Percentiles rank a stretch among this genome's conserved stretches.
phyloP scores from a whole-genome alignment of 257 asterid species.

The Solanum medicagineum region DNA sequence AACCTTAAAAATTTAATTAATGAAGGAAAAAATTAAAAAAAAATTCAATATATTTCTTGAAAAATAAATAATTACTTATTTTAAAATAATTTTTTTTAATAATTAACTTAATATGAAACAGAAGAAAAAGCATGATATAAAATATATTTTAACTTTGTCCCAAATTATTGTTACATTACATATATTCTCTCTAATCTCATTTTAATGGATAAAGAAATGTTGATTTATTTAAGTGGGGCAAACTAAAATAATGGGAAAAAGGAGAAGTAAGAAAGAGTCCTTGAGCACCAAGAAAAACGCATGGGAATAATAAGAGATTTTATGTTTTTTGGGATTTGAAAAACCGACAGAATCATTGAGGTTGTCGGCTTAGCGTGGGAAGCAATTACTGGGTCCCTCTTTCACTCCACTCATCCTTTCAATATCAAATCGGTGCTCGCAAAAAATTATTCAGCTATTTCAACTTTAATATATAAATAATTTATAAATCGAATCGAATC shows the following conservation, averaged over 20 bases:
- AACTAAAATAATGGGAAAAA: not conserved
- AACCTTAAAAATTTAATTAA: too few species aligned
- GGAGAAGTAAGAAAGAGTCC: not conserved
- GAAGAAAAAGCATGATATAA: too few species aligned
- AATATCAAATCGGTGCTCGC: not conserved
- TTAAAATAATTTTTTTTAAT: too few species aligned
- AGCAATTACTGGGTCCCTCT: slow-evolving; percentile 13
- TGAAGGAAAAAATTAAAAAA: too few species aligned
- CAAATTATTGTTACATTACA: too few species aligned
- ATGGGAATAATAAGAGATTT: not conserved
- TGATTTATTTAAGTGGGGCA: not conserved
- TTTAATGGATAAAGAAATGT: not conserved
- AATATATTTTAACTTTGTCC: too few species aligned
- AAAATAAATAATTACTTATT: too few species aligned
- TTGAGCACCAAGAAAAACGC: not conserved
- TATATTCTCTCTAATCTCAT: not conserved
- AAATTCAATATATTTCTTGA: too few species aligned
- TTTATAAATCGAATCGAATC: too few species aligned
- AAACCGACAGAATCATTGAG: slow-evolving; percentile 19
- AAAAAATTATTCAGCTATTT: too few species aligned
- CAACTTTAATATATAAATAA: not conserved
- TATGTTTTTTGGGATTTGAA: slow-evolving; percentile 13
- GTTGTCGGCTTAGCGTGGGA: slow-evolving; percentile 35
- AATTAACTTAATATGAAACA: too few species aligned
- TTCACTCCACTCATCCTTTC: not conserved